These are phyloP conservation scores for Claviceps spartinae DNA, from an alignment of 2,329 filamentous ascomycete genomes.

Conservation along the genomic window DNA sequence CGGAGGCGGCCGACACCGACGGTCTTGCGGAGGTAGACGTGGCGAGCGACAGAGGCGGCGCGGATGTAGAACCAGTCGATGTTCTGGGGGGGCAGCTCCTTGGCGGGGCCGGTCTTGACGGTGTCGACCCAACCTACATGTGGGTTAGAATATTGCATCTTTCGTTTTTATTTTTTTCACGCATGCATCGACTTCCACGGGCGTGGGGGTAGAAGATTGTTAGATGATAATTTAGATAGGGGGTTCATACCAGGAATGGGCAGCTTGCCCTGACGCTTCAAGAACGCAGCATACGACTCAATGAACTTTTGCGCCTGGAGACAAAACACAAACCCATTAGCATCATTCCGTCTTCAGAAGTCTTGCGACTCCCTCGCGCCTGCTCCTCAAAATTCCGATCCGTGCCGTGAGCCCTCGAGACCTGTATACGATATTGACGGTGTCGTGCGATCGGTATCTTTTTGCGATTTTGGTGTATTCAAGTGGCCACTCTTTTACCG, in stretches of 20 bases:
- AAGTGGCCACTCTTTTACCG: no score
- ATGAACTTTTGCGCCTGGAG: constrained; percentile 79
- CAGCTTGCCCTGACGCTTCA: constrained; percentile 91
- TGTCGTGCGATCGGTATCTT: no score
- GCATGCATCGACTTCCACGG: no score
- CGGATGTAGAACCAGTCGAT: constrained; percentile 94
- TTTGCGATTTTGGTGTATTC: no score
- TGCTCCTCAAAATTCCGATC: constrained; percentile 36
- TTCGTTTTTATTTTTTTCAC: not conserved
- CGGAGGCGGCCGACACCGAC: constrained; percentile 96
- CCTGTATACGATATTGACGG: no score
- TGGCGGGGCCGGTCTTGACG: constrained; percentile 93
- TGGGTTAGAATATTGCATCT: not conserved
- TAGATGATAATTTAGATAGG: no score
- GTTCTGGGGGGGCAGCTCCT: constrained; percentile 96
- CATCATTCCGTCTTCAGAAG: constrained; percentile 63
- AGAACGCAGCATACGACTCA: constrained; percentile 69
- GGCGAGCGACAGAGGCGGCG: constrained; percentile 87
- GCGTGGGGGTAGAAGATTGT: no score
- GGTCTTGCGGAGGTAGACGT: constrained; percentile 99
- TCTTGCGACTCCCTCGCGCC: constrained; percentile 61
- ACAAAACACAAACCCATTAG: constrained; percentile 40
- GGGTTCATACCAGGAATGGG: constrained; percentile 64
- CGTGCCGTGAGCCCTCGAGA: constrained; percentile 7
- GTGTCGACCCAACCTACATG: constrained; percentile 88